Percentiles rank a stretch among this genome's conserved stretches.
Evolutionary conservation across 2,329 filamentous ascomycete species (phyloP).

Genomic region (Colletotrichum lupini): DNA sequence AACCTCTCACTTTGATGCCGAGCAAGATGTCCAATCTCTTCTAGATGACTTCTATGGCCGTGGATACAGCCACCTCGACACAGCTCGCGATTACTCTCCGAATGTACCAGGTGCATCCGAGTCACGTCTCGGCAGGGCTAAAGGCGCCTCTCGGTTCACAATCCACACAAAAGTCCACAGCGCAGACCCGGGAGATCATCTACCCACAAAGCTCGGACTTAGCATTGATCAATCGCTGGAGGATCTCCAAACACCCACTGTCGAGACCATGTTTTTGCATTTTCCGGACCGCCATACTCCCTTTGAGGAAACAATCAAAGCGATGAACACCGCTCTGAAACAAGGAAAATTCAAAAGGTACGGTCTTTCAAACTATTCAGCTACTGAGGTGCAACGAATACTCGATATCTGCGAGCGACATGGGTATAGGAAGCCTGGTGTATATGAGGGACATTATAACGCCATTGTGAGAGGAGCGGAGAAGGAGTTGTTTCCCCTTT

Average conservation of each 20-base stretch:
- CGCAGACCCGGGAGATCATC: background rate
- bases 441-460: background rate
- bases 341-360: background rate
- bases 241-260: background rate
- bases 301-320: background rate
- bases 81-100: background rate
- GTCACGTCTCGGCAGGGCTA: background rate
- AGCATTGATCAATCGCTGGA: background rate
- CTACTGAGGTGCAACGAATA: background rate
- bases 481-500: background rate
- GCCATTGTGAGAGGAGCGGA: background rate
- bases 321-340: background rate
- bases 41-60: background rate
- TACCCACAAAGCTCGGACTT: background rate
- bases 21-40: background rate
- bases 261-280: background rate
- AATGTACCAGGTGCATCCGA: background rate
- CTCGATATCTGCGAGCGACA: background rate
- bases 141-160: background rate
- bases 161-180: constrained; percentile 11
- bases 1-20: background rate
- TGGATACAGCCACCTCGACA: background rate
- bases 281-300: background rate
- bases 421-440: background rate
- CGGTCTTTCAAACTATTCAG: background rate